Percentiles rank a stretch among this genome's conserved stretches.
Evolutionary conservation across 2,329 filamentous ascomycete species (phyloP).

Genomic region (Pseudocercospora macadamiae): DNA sequence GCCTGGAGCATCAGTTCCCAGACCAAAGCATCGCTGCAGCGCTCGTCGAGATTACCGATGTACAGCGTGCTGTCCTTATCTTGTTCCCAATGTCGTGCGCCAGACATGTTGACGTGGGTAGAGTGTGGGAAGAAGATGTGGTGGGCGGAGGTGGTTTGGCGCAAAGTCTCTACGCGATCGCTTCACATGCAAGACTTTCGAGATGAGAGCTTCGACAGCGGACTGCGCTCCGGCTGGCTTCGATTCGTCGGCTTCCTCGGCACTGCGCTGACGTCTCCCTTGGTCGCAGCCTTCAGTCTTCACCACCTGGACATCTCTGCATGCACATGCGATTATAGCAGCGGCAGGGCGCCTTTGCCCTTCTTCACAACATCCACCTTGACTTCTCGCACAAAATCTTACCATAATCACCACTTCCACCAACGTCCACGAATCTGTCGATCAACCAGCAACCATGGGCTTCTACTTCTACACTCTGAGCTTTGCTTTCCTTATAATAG

Average conservation of each 20-base stretch:
- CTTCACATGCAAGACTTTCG: slow-evolving; percentile 7
- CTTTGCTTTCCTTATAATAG: slow-evolving; percentile 70
- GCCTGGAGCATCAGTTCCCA: slow-evolving; percentile 99
- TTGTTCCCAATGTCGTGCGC: slow-evolving; percentile 81
- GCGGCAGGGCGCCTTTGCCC: slow-evolving; percentile 12
- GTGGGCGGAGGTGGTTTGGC: slow-evolving; percentile 1
- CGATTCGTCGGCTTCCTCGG: not conserved
- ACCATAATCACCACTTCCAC: not conserved
- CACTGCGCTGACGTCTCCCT: not conserved
- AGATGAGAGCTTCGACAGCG: not conserved
- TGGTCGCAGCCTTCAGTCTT: not conserved
- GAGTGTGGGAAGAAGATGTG: not conserved
- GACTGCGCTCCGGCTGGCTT: not conserved
- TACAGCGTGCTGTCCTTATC: slow-evolving; percentile 98
- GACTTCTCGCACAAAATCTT: not conserved
- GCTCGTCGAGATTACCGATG: slow-evolving; percentile 97
- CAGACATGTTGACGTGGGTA: slow-evolving; percentile 59
- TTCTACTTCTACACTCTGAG: slow-evolving; percentile 80
- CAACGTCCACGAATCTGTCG: not conserved
- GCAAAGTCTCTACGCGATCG: slow-evolving; percentile 7
- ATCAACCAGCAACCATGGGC: slow-evolving; percentile 57
- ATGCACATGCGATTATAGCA: slow-evolving; percentile 14
- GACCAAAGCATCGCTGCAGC: slow-evolving; percentile 83
- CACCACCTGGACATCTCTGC: not conserved
- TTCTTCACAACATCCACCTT: not conserved